Evolutionary conservation across 495 filamentous ascomycete genomes (phyloP), one percentile per base, ranked within the genome.

Genomic region (Mytilinidion resinicola): DNA sequence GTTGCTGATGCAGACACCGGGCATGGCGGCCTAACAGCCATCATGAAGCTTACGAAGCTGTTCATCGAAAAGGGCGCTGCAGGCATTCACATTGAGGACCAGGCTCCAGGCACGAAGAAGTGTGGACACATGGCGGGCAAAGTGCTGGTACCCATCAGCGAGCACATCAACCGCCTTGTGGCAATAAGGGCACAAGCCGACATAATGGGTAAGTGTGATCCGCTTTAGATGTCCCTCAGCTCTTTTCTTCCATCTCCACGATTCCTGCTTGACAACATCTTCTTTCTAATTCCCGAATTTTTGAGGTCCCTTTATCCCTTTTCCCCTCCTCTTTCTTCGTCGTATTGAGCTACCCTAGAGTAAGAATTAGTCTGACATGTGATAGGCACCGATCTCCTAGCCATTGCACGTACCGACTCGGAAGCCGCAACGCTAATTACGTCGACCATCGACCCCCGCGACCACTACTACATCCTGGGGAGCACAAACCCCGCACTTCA

Each of bases 81-180:
- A 42, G 93, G 93, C 66, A 96, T 98, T 67, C 93, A 98, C 73
- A 96, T 98, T 62, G 93, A 98, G 74, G 93, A 98, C 70, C 93
- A 98, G 74, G 93, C 93, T 9, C 92, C 93, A 1, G 93, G 93
- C 41, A 98, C 93, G 38, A 98, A 98, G 83, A 98, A 98, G 79
- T 98, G 93, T 69, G 93, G 93, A 55, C 93, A 98, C 75, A 98
- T 98, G 93, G 93, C 93, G 61, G 93, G 93, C 65, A 98, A 98
- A 78, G 93, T 98, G 34, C 80, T 98, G 48, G 93, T 98, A 51
- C 93, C 93, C 38, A 95, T 97, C 72, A 87, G 83, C 76, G 93
- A 98, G 76, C 93, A 98, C 77, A 96, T 97, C 80, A 98, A 97
- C 78, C 88, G 93, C 25, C 80, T 98, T 17, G 90, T 98, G 36